Conservation (phyloP, 805 yeast species). For the Pichia manshurica region DNA sequence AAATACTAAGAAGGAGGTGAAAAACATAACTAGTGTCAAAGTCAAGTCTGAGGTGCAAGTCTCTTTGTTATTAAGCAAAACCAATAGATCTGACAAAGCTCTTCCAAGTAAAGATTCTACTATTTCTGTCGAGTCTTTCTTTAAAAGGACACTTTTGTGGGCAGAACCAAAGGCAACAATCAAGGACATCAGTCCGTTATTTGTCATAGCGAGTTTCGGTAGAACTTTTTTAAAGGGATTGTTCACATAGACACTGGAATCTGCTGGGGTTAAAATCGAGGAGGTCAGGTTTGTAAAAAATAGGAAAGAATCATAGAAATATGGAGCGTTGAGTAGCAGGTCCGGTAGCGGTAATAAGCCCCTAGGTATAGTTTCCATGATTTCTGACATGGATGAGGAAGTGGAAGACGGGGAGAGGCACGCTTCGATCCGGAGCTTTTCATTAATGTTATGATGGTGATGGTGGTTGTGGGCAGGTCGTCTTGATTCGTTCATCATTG, state of each 20-base stretch:
- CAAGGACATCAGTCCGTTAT: constrained; percentile 51
- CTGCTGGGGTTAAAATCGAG: constrained; percentile 59
- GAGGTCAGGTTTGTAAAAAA: constrained; percentile 60
- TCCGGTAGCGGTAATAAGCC: constrained; percentile 53
- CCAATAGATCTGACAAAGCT: constrained; percentile 52
- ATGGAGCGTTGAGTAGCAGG: constrained; percentile 50
- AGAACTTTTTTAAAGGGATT: constrained; percentile 64
- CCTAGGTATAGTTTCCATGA: constrained; percentile 28
- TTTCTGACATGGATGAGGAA: constrained; percentile 18
- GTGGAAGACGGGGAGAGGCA: constrained; percentile 8
- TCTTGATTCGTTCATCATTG: constrained; percentile 13
- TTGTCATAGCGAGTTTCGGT: constrained; percentile 62
- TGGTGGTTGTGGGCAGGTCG: background rate
- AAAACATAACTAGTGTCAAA: constrained; percentile 52
- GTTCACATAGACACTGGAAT: constrained; percentile 49
- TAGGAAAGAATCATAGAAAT: constrained; percentile 55
- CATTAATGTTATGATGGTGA: background rate
- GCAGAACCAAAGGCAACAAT: constrained; percentile 46
- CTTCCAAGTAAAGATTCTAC: constrained; percentile 49
- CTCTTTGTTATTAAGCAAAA: constrained; percentile 41
- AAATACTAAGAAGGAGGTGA: constrained; percentile 51
- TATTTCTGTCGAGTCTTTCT: constrained; percentile 31
- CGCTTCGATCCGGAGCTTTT: too few relatives aligned
- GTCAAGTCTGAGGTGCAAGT: constrained; percentile 63
- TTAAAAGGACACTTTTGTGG: constrained; percentile 29